Base-by-base conservation (phyloP, 306 rosid species). In the Astragalus membranaceus region DNA sequence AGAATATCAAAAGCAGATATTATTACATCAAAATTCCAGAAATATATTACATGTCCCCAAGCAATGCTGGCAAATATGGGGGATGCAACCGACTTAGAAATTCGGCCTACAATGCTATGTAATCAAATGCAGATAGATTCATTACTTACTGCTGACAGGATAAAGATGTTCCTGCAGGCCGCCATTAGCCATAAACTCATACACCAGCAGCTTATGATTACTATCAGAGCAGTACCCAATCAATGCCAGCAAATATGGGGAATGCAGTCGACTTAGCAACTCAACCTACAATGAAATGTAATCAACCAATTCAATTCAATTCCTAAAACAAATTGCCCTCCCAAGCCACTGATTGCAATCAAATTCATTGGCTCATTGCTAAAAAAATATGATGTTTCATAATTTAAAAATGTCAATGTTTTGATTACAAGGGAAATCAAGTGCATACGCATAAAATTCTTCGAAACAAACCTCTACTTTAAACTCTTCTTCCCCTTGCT, bases 401-500 rank as follows among this genome's bases (percentile, higher is more conserved):
- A 77, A 49, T 15, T 50, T 17, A 47, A 32, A 74, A 63, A 37
- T 67, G 37, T 67, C 33, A 42, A 36, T 48, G 29, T 41, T 70
- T 61, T 30, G 10, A 55, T 54, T 16, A 61, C 49, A 33, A 5
- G 48, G 26, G 20, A 13, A 78, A 64, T 46, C 62, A 67, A 52
- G 8, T 12, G 9, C 64, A 50, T 50, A 8, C 55, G 51, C 41
- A 48, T 17, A 33, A 55, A 73, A n/a, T 67, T 67, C 20, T 30
- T 32, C 39, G 46, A 58, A 75, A 43, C 88, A 48, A 52, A 94
- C 98, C 98, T 94, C 97, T 58, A 84, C 84, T 84, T 84, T 58
- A 76, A 94, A 94, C 77, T 94, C 98, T 9, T 91, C 97, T 79
- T 83, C 98, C 44, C 98, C 97, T 60, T 91, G 98, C 86, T 87